Base-by-base conservation (phyloP, 768 basidiomycete species). In the Phylloporus arenicola region DNA sequence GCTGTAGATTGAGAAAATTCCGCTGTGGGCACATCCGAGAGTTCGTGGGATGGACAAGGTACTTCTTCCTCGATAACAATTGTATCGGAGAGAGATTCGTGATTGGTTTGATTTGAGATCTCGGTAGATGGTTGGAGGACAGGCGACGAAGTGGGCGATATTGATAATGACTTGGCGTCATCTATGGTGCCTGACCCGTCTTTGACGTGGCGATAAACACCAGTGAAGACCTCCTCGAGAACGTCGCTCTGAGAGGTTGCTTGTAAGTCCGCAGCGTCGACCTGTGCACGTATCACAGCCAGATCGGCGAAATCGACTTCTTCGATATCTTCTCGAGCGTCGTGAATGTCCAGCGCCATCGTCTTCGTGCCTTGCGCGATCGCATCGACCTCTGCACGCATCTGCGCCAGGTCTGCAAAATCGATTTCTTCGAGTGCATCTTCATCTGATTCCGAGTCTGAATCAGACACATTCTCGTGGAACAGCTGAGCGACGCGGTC, bases 401-500 rank as follows among this genome's bases (percentile, higher is more conserved):
- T 47, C 51, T 69, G 72, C 2, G 67, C 78, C 38, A 84, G 58
- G 43, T 88, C 84, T 14, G 75, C 72, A 56, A 88, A 89, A 58
- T 90, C 82, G 13, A 88, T 72, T 58, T 81, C 81, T 60, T 80
- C 76, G 22, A 83, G 63, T 16, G 67, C 68, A 41, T 76, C 61
- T 13, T 58, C 54, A 1, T 71, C 73, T 16, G 65, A 65, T 22
- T 64, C 70, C 0, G 67, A 64, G 25, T 57, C 54, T 27, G 49
- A 57, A 45, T 40, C 49, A 49, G 52, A 45, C 19, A 14, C 19
- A 56, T 59, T 56, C 9, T 66, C 73, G 52, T 76, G 78, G 69
- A 90, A 89, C 1, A 90, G 73, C 2, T 74, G 79, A 25, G 76
- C 69, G 22, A 91, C 79, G 10, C 71, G 75, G n/a, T 84, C 78